Evolutionary conservation across 2,329 filamentous ascomycete species (phyloP).

Genomic region (Monosporascus ibericus): DNA sequence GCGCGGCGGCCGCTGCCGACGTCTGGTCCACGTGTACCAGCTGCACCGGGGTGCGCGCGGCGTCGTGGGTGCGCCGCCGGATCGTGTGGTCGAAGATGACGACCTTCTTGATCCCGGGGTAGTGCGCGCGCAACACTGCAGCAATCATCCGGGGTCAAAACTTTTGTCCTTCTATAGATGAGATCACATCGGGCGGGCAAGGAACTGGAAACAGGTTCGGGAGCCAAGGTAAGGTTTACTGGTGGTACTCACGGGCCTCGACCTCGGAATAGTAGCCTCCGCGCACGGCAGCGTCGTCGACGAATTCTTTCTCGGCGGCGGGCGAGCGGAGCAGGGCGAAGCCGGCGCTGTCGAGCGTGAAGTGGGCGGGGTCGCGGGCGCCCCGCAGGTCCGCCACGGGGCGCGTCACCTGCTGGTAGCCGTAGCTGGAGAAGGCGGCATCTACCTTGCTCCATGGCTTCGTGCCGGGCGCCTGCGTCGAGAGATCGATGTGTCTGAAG

Average conservation of each 20-base stretch:
- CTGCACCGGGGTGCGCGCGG: constrained; percentile 59
- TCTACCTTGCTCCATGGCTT: constrained; percentile 64
- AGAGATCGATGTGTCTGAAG: constrained; percentile 57
- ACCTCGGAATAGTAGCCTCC: constrained; percentile 56
- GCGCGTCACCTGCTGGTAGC: constrained; percentile 35
- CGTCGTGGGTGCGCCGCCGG: constrained; percentile 44
- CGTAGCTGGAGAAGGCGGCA: constrained; percentile 48
- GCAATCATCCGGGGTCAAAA: too few species aligned
- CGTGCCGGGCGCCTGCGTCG: constrained; percentile 34
- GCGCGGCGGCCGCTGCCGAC: constrained; percentile 50
- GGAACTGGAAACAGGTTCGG: too few species aligned
- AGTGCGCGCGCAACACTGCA: too few species aligned
- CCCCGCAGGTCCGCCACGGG: constrained; percentile 51
- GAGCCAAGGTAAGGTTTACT: too few species aligned
- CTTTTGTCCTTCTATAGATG: too few species aligned
- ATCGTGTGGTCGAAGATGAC: constrained; percentile 71
- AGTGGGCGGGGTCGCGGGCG: constrained; percentile 33
- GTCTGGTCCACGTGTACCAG: constrained; percentile 70
- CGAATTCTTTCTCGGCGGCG: constrained; percentile 47
- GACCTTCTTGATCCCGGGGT: constrained; percentile 26
- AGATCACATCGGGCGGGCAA: too few species aligned
- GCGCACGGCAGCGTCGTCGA: constrained; percentile 49
- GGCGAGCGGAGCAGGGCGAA: constrained; percentile 51
- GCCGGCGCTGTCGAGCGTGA: constrained; percentile 51
- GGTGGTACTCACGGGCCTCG: constrained; percentile 46